Base-by-base conservation (phyloP, 306 rosid genomes). In the Nissolia schottii region DNA sequence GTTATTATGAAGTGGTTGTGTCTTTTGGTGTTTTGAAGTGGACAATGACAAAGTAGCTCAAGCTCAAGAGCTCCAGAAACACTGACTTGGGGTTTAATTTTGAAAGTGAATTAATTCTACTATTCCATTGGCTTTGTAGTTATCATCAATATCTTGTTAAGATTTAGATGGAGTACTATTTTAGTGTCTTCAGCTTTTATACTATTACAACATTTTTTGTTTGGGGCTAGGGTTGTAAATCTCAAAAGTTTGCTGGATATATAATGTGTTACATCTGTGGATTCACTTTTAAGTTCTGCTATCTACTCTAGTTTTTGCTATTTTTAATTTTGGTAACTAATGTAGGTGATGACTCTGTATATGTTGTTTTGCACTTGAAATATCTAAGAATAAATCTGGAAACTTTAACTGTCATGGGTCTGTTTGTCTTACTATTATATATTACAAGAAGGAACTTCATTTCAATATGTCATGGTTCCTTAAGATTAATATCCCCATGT, bases 221-320 rank as follows among this genome's bases (percentile, higher is more conserved):
- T 3, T 48, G 48, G 45, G 65, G 57, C n/a, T 12, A 3, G 46
- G 18, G 72, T 12, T 7, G 27, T 40, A 56, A 60, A 24, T 64
- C 43, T 28, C 31, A 71, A 34, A n/a, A 35, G 31, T 64, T 56
- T 71, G 28, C 64, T 58, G 75, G 64, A 73, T 65, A 45, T 79
- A 57, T 65, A 29, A 55, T 35, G 48, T 35, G 32, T 48, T 58
- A 27, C 40, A 15, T 46, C 59, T 14, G n/a, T 37, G 55, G 41
- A 64, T 71, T 41, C 35, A 62, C 57, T 20, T 71, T 34, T 56
- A 67, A 5, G 43, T 57, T 25, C 58, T 57, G 50, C 12, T 25
- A 20, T 56, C 20, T 35, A 18, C 37, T 18, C 24, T 48, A 56
- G 56, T 45, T 62, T 54, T 25, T 78, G 22, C 37, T 64, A 24